phyloP scores from a whole-genome alignment of 495 filamentous ascomycete genomes.

The Podospora anserina region DNA sequence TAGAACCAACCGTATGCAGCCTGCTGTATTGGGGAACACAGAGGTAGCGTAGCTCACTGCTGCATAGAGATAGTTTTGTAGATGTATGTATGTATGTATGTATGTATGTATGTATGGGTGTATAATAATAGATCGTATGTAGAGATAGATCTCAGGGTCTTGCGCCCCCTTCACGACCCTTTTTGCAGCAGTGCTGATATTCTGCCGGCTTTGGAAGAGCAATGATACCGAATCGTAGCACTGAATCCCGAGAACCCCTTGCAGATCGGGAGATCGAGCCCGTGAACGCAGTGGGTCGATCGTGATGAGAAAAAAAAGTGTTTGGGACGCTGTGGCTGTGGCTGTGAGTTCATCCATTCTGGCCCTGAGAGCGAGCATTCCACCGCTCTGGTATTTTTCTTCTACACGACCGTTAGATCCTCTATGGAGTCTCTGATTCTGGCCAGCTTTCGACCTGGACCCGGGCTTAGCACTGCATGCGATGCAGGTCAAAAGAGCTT shows the following conservation, averaged over 20 bases:
- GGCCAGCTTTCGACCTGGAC: neutral
- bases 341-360: neutral
- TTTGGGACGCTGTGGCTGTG: neutral
- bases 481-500: neutral
- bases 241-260: neutral
- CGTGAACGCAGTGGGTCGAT: neutral
- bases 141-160: neutral
- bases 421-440: neutral
- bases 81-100: no score
- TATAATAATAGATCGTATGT: neutral
- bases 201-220: neutral
- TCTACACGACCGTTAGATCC: neutral
- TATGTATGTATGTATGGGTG: no score
- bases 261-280: neutral
- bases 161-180: neutral
- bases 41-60: no score
- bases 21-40: no score
- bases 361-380: neutral
- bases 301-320: neutral
- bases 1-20: no score
- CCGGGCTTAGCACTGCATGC: neutral
- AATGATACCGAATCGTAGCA: neutral
- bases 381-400: neutral
- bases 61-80: no score
- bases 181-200: neutral